These are phyloP conservation scores for Psilocybe cyanescens DNA, from an alignment of 768 basidiomycete genomes.

Conservation along the genomic window DNA sequence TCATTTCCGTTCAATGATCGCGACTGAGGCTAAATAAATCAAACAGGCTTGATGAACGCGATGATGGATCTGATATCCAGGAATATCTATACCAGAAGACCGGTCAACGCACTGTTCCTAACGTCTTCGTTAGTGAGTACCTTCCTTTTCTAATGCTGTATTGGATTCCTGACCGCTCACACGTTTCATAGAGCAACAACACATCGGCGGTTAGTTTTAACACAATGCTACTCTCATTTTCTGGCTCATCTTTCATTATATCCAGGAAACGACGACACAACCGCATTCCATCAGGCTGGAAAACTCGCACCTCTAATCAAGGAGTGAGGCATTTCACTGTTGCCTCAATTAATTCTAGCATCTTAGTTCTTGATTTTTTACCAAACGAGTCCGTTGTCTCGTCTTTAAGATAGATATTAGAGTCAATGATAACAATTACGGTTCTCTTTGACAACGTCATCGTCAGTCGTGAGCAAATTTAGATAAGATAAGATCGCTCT, in stretches of 20 bases:
- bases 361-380: neutral
- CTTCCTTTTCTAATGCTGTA: neutral
- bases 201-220: conserved; percentile 52
- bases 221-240: neutral
- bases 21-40: neutral
- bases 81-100: conserved; percentile 66
- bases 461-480: too few species aligned
- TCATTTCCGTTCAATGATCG: neutral
- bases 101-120: conserved; percentile 74
- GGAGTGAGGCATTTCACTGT: conserved; percentile 28
- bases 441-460: too few species aligned
- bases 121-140: conserved; percentile 71
- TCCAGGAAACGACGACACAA: conserved; percentile 43
- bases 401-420: conserved; percentile 2
- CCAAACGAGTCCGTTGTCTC: conserved; percentile 1
- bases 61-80: conserved; percentile 69
- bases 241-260: neutral
- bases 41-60: conserved; percentile 57
- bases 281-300: conserved; percentile 32
- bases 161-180: neutral
- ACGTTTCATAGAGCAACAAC: conserved; percentile 43
- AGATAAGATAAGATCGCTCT: conserved; percentile 11
- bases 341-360: neutral
- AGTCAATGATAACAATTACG: neutral
- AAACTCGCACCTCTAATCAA: conserved; percentile 31